Percentiles rank a stretch among this genome's conserved stretches.
Evolutionary conservation across 2,329 filamentous ascomycete genomes (phyloP).

Genomic region (Colletotrichum sp.): DNA sequence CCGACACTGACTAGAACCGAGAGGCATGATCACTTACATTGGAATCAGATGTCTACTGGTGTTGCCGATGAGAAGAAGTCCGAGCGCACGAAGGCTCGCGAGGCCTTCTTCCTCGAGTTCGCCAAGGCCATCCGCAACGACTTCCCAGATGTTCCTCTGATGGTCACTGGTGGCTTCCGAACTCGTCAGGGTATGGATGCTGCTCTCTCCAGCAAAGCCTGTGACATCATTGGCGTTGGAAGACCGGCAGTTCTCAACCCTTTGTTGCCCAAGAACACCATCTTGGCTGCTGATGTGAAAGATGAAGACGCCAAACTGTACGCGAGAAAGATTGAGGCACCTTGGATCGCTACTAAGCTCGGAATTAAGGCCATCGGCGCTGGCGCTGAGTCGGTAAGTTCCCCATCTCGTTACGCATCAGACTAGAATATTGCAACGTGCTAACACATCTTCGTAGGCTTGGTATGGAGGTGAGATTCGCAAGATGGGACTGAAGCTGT

Average conservation of each 20-base stretch:
- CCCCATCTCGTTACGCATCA: not conserved
- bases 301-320: conserved; percentile 38
- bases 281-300: conserved; percentile 37
- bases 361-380: conserved; percentile 25
- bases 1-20: not conserved
- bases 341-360: conserved; percentile 28
- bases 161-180: conserved; percentile 70
- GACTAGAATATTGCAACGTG: not conserved
- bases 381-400: conserved; percentile 26
- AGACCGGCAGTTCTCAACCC: conserved; percentile 44
- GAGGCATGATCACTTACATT: conserved; percentile 28
- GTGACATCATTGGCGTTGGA: conserved; percentile 46
- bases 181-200: conserved; percentile 47
- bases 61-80: conserved; percentile 30
- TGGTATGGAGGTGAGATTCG: conserved; percentile 12
- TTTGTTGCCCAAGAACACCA: conserved; percentile 35
- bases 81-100: conserved; percentile 56
- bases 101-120: conserved; percentile 74
- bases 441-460: not conserved
- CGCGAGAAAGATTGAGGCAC: conserved; percentile 26
- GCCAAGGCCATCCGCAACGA: conserved; percentile 53
- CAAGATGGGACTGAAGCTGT: not conserved
- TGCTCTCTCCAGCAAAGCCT: conserved; percentile 40
- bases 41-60: not conserved
- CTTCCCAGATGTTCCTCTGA: conserved; percentile 50